Base-by-base conservation (phyloP, 805 yeast genomes). In the Saturnispora mendoncae region DNA sequence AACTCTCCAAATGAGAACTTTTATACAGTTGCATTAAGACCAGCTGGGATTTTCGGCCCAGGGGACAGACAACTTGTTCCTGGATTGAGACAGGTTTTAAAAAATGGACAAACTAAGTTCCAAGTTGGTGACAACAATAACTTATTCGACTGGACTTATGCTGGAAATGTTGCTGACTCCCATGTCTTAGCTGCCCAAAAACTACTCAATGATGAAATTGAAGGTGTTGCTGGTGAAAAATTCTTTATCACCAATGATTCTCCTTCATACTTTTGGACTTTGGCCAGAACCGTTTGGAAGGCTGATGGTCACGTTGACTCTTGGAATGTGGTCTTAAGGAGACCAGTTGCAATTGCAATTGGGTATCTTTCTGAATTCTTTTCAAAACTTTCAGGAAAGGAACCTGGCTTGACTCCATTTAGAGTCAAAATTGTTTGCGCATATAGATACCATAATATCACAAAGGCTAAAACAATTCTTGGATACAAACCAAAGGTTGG, bases 31-130 rank as follows among this genome's bases (percentile, higher is more conserved):
- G 92, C 96, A 2, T 63, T 92, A 37, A 75, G 99, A 48, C 98
- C 98, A 1, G 96, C 98, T 1, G 99, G 98, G 30, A 87, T 92
- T 36, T 92, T 92, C 66, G 99, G 98, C 4, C 98, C 97, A 5
- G 97, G 98, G 33, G 98, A 92, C 60, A 76, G 98, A 46, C 99
- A 92, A 60, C 66, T 92, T 55, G 92, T 92, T 35, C 98, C 98
- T 10, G 95, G 94, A 3, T 68, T 92, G 45, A 76, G 95, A 56
- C 72, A 72, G 13, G 95, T 85, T 33, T 87, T 95, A 3, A 72
- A 72, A 44, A 65, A 75, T 41, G 95, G 95, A 7, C 96, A 90
- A 61, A 81, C 92, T 18, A 83, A 83, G 60, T 85, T 85, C 61
- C 99, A 92, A 64, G 69, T 92, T 37, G 98, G 99, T 50, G 94